Conservation (phyloP, 164 flowering plant genomes). For the Protea cynaroides region DNA sequence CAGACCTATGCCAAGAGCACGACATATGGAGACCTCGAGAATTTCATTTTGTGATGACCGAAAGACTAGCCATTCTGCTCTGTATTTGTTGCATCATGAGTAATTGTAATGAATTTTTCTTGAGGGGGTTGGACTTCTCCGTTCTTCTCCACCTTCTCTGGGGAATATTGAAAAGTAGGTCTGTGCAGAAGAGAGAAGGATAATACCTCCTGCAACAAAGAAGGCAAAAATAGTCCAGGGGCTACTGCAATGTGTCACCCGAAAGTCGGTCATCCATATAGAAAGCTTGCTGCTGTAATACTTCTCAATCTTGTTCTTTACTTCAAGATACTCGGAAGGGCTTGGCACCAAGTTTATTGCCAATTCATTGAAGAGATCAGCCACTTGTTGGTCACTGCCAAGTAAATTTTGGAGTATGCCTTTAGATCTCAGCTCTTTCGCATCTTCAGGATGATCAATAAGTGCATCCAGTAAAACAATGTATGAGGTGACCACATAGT, state of each 20-base stretch:
- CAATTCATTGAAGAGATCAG: slow-evolving; percentile 10
- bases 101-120: no score
- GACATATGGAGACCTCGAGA: no score
- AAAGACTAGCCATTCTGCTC: no score
- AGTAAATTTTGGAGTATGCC: slow-evolving; percentile 10
- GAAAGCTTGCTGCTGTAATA: neutral
- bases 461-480: slow-evolving; percentile 13
- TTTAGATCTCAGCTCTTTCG: slow-evolving; percentile 3
- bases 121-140: no score
- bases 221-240: slow-evolving; percentile 4
- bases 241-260: slow-evolving; percentile 2
- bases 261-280: neutral
- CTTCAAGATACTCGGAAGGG: neutral
- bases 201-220: no score
- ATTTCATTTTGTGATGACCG: no score
- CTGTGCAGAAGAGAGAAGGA: no score
- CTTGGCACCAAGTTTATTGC: neutral
- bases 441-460: slow-evolving; percentile 11
- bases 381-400: slow-evolving; percentile 13
- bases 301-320: neutral
- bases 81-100: no score
- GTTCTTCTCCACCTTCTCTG: no score
- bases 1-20: no score
- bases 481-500: slow-evolving; percentile 9
- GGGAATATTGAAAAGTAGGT: no score